Conservation (phyloP, 345 rosid genomes). For the Populus davidiana region DNA sequence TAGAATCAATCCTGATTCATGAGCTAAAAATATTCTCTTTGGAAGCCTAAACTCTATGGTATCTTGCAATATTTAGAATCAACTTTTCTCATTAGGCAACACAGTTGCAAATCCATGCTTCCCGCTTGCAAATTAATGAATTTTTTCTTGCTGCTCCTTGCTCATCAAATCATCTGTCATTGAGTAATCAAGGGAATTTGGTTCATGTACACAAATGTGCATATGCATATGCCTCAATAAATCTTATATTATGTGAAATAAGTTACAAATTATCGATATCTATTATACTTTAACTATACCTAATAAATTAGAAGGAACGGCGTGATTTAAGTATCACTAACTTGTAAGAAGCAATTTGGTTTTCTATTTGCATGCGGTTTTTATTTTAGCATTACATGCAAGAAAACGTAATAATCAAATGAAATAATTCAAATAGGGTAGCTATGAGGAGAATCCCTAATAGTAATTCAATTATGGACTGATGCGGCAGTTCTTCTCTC, state of each 20-base stretch:
- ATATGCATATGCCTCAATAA: neutral
- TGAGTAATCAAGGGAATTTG: too few relatives aligned
- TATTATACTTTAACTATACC: neutral
- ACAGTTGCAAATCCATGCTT: neutral
- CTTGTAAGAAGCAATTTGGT: neutral
- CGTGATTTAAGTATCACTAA: too few relatives aligned
- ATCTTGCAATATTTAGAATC: neutral
- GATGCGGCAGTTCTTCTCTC: neutral
- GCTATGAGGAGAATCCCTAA: neutral
- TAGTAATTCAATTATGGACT: neutral
- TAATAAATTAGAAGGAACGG: neutral
- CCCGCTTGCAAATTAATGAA: neutral
- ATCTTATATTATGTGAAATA: neutral
- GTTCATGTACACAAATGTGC: neutral
- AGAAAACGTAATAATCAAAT: neutral
- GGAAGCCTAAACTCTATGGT: neutral
- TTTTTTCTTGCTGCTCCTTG: neutral
- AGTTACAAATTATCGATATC: neutral
- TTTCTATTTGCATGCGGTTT: neutral
- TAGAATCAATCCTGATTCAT: neutral
- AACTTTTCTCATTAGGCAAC: neutral
- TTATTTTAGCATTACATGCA: neutral
- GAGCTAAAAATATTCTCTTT: neutral
- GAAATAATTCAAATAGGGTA: neutral
- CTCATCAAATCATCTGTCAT: neutral